These are phyloP conservation scores for Knufia fluminis DNA, from an alignment of 2,329 filamentous ascomycete genomes.

Conservation along the genomic window DNA sequence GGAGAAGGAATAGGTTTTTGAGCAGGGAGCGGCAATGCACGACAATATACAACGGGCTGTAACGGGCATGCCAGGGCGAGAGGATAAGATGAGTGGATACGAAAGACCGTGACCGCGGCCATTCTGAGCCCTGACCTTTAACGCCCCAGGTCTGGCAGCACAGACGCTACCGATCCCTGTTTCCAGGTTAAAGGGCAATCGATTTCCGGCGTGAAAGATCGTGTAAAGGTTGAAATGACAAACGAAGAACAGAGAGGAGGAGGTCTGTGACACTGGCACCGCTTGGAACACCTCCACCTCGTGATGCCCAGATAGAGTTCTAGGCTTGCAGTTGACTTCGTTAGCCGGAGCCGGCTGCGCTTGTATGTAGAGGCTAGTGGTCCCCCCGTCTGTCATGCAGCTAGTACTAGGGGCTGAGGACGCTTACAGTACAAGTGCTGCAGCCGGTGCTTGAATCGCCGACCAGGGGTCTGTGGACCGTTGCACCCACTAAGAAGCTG, in stretches of 20 bases:
- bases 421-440: background rate
- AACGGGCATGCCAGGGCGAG: slow-evolving; percentile 9
- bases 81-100: background rate
- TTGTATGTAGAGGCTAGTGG: background rate
- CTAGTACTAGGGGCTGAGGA: background rate
- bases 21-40: slow-evolving; percentile 5
- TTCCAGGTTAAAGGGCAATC: background rate
- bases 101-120: too few species aligned
- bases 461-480: background rate
- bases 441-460: background rate
- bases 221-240: background rate
- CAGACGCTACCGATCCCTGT: background rate
- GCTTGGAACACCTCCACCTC: too few species aligned
- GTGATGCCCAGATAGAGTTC: background rate
- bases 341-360: background rate
- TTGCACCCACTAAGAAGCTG: background rate
- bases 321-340: background rate
- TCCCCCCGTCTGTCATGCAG: background rate
- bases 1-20: background rate
- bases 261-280: background rate
- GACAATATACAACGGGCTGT: slow-evolving; percentile 7
- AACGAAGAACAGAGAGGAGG: background rate
- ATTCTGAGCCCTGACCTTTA: background rate
- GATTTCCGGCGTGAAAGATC: background rate
- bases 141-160: slow-evolving; percentile 2